Evolutionary conservation across 345 rosid species (phyloP).

Genomic region (Bruguiera parviflora): DNA sequence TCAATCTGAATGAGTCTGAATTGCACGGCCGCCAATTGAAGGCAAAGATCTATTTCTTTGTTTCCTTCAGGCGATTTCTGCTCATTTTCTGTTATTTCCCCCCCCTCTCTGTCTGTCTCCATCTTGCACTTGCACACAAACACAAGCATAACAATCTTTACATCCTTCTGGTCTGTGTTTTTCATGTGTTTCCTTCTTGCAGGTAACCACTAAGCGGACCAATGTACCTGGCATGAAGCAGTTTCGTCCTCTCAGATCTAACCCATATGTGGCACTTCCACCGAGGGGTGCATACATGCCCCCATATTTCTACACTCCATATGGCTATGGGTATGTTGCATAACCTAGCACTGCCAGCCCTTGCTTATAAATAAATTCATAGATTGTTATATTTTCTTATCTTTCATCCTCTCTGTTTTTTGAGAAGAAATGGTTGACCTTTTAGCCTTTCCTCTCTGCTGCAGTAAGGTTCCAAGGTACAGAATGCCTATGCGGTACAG

Average conservation of each 20-base stretch:
- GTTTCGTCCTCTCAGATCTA: slow-evolving; percentile 48
- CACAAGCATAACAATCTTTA: background rate
- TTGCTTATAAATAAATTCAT: background rate
- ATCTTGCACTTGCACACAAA: no score
- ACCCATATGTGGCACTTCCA: slow-evolving; percentile 36
- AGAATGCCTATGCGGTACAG: slow-evolving; percentile 62
- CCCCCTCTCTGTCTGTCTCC: background rate
- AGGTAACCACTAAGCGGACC: slow-evolving; percentile 65
- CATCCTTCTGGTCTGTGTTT: background rate
- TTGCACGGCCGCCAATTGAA: slow-evolving; percentile 70
- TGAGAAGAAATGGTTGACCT: background rate
- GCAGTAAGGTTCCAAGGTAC: slow-evolving; percentile 63
- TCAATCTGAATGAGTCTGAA: slow-evolving; percentile 62
- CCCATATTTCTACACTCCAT: slow-evolving; percentile 47
- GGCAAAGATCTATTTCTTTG: slow-evolving; percentile 26
- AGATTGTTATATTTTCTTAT: background rate
- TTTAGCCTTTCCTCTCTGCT: slow-evolving; percentile 2
- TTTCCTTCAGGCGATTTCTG: background rate
- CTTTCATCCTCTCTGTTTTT: background rate
- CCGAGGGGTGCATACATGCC: slow-evolving; percentile 40
- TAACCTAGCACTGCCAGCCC: background rate
- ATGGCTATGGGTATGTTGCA: slow-evolving; percentile 58
- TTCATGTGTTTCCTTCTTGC: background rate
- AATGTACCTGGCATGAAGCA: slow-evolving; percentile 80
- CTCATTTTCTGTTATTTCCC: background rate